Base-by-base conservation (phyloP, 1,284 basidiomycete species). In the Apiotrichum brassicae region DNA sequence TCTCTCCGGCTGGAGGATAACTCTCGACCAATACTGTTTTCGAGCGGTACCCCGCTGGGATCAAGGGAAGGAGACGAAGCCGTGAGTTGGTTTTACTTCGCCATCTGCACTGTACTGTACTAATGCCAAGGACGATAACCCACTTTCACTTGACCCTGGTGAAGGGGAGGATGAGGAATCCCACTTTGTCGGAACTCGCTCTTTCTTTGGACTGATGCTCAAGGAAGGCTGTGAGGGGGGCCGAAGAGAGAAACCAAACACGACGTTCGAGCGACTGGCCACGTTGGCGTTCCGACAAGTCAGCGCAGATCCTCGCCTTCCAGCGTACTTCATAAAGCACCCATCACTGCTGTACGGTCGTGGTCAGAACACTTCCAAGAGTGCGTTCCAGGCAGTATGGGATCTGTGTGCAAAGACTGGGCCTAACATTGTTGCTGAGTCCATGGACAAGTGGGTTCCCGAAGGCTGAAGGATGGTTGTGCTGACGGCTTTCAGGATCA, bases 291-390 rank as follows among this genome's bases (percentile, higher is more conserved):
- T 65, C 28, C 58, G 66, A 0, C 67, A 68, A 25, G 63, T 67
- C n/a, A 64, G 64, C 12, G 39, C 55, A 3, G 62, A 68, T 25
- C 44, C 54, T 3, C 41, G 49, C 6, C 36, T 51, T 6, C 65
- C 67, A 0, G 65, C 61, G 3, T 67, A 59, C 61, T 70, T 70
- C 43, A 57, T 68, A n/a, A 53, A 58, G 24, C 60, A 63, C 42
- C 61, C 62, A 0, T 53, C 59, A 0, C 36, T 68, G 24, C 49
- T 65, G 28, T 70, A 71, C 42, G 67, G 67, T 12, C 51, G 54
- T 1, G 57, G 54, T 3, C 59, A 57, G 13, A 50, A 49, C 32
- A 53, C 54, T 6, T 58, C 59, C 5, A 42, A 42, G 28, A 28
- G 43, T n/a, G 56, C 60, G 16, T 59, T 36, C 42, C 50, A 58